These are phyloP conservation scores for Cladosporium sp. DNA, from an alignment of 2,329 filamentous ascomycete species.

Conservation along the genomic window DNA sequence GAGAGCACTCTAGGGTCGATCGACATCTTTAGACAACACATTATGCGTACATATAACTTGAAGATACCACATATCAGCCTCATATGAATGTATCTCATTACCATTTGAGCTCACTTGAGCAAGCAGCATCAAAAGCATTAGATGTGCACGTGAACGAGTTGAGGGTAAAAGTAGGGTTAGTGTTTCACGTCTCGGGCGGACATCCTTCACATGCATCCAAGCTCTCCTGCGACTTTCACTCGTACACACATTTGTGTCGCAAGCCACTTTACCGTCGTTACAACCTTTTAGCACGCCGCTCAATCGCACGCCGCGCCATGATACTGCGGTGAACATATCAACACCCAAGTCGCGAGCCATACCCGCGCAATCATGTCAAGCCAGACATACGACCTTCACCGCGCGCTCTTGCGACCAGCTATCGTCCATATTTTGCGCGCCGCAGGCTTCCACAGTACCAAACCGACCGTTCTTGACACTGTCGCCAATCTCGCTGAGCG, in stretches of 20 bases:
- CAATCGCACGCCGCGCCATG: slow-evolving; percentile 7
- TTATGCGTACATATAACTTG: too few relatives aligned
- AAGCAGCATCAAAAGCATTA: not conserved
- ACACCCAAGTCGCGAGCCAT: slow-evolving; percentile 11
- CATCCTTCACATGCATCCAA: slow-evolving; percentile 5
- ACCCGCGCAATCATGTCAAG: slow-evolving; percentile 25
- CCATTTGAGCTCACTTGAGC: too few relatives aligned
- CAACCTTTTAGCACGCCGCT: not conserved
- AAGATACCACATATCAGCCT: too few relatives aligned
- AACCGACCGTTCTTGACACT: slow-evolving; percentile 79
- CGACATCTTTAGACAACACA: not conserved
- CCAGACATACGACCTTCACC: slow-evolving; percentile 53
- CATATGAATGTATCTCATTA: too few relatives aligned
- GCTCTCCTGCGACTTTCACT: slow-evolving; percentile 7
- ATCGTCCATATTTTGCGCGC: slow-evolving; percentile 90
- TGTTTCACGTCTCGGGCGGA: not conserved
- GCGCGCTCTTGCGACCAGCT: slow-evolving; percentile 79
- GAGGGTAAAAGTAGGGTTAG: not conserved
- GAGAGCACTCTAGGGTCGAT: not conserved
- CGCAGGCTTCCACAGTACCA: slow-evolving; percentile 82
- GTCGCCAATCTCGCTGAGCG: slow-evolving; percentile 83
- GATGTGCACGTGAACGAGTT: not conserved
- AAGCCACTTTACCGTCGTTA: not conserved
- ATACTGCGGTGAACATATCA: slow-evolving; percentile 13
- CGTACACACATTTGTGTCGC: not conserved